A percentile compares a stretch with the other conserved stretches of the same genome.
These are phyloP conservation scores for Allomyces macrogynus DNA, from an alignment of 192 early-diverging fungal species.

Conservation along the genomic window DNA sequence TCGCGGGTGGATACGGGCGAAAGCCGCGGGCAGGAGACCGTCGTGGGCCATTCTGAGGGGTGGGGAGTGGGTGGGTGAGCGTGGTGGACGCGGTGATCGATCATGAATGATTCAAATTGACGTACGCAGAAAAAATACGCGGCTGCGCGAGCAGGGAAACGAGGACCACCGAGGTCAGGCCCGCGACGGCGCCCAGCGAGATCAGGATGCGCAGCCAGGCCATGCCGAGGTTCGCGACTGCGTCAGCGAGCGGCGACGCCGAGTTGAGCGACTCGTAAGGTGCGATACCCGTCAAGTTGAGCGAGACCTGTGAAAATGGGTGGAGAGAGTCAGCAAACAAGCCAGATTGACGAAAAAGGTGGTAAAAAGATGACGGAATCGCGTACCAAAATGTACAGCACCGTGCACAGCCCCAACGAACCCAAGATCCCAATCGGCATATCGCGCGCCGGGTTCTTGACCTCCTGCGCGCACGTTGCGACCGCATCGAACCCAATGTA, in stretches of 20 bases:
- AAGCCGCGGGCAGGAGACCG: neutral
- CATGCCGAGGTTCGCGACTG: neutral
- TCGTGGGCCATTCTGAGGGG: neutral
- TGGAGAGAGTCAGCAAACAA: too few relatives aligned
- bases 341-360: too few relatives aligned
- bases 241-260: neutral
- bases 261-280: neutral
- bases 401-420: slow-evolving; percentile 53
- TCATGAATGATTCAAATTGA: too few relatives aligned
- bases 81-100: too few relatives aligned
- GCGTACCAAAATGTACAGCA: slow-evolving; percentile 45
- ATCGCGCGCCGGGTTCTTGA: slow-evolving; percentile 53
- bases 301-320: neutral
- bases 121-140: slow-evolving; percentile 1
- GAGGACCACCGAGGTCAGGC: neutral
- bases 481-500: slow-evolving; percentile 83
- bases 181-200: neutral
- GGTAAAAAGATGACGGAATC: too few relatives aligned
- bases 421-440: slow-evolving; percentile 68
- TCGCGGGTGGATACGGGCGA: neutral
- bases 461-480: slow-evolving; percentile 66
- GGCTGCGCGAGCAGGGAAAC: slow-evolving; percentile 5
- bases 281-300: neutral
- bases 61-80: too few relatives aligned
- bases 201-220: neutral